phyloP scores from a whole-genome alignment of 805 yeast species.

The Metschnikowia shivogae region DNA sequence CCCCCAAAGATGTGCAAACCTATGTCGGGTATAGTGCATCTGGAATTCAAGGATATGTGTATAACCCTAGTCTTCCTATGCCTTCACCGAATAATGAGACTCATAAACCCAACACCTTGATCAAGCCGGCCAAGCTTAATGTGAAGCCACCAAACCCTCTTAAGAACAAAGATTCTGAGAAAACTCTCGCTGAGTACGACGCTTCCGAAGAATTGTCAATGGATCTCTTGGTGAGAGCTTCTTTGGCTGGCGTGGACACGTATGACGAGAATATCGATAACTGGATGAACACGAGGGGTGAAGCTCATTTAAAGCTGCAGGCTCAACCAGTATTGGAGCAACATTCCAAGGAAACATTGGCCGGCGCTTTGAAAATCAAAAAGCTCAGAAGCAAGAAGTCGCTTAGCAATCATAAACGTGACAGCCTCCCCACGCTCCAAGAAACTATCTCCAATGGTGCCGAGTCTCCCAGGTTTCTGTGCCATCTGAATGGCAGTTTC shows the following conservation, averaged over 20 bases:
- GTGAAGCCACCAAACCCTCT: background rate
- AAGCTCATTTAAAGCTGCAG: background rate
- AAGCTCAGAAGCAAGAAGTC: conserved; percentile 4
- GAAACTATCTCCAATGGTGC: background rate
- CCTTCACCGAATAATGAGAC: background rate
- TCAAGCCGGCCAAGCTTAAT: background rate
- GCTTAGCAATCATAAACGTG: background rate
- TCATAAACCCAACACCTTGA: background rate
- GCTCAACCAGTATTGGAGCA: background rate
- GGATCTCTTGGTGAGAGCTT: conserved; percentile 11
- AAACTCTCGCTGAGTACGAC: conserved; percentile 2
- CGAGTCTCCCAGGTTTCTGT: background rate
- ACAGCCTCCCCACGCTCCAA: conserved; percentile 3
- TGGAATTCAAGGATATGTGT: background rate
- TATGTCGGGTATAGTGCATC: background rate
- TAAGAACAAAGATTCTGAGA: conserved; percentile 3
- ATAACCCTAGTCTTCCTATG: conserved; percentile 3
- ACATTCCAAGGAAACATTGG: background rate
- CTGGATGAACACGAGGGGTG: conserved; percentile 11
- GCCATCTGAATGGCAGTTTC: background rate
- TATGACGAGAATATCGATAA: conserved; percentile 12
- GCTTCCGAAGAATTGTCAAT: conserved; percentile 6
- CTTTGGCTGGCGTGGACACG: conserved; percentile 7
- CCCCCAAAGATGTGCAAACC: background rate
- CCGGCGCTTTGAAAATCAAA: conserved; percentile 3